Conservation (phyloP, 2,329 filamentous ascomycete genomes). For the Diaporthe longicolla region DNA sequence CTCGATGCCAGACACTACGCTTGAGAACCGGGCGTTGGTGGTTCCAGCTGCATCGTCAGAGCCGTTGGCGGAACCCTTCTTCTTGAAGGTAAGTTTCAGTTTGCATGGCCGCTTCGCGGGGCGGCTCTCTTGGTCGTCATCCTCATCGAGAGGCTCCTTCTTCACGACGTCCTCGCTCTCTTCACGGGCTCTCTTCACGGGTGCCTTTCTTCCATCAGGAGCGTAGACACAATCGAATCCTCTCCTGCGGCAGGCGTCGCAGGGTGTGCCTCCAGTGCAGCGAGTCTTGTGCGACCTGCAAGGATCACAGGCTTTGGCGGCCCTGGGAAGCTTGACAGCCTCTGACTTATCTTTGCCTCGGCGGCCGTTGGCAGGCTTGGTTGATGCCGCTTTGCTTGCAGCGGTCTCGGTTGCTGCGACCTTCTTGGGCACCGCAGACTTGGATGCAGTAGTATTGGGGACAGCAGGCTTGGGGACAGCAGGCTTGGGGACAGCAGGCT, state of each 20-base stretch:
- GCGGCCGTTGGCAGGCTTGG: not conserved
- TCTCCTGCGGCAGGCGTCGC: conserved; percentile 29
- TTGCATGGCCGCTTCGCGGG: conserved; percentile 25
- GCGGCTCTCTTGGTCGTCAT: not conserved
- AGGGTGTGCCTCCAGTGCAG: conserved; percentile 35
- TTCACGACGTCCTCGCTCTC: not conserved
- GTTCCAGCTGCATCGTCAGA: not conserved
- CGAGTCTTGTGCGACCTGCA: conserved; percentile 40
- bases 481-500: not conserved
- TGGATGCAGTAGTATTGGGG: not conserved
- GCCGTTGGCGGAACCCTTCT: not conserved
- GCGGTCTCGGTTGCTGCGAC: not conserved
- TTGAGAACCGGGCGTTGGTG: not conserved
- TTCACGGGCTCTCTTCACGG: conserved; percentile 18
- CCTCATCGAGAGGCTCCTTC: conserved; percentile 1
- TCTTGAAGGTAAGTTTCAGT: not conserved
- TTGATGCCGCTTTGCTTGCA: conserved; percentile 2
- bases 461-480: not conserved
- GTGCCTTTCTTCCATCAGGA: conserved; percentile 12
- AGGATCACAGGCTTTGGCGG: conserved; percentile 31
- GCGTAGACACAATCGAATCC: conserved; percentile 23
- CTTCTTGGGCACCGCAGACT: not conserved
- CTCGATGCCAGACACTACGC: not conserved
- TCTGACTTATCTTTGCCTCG: conserved; percentile 3
- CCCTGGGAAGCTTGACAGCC: conserved; percentile 21